These are phyloP conservation scores for Acanthamoeba lenticulata DNA, from an alignment of 208 protist genomes.

Conservation along the genomic window DNA sequence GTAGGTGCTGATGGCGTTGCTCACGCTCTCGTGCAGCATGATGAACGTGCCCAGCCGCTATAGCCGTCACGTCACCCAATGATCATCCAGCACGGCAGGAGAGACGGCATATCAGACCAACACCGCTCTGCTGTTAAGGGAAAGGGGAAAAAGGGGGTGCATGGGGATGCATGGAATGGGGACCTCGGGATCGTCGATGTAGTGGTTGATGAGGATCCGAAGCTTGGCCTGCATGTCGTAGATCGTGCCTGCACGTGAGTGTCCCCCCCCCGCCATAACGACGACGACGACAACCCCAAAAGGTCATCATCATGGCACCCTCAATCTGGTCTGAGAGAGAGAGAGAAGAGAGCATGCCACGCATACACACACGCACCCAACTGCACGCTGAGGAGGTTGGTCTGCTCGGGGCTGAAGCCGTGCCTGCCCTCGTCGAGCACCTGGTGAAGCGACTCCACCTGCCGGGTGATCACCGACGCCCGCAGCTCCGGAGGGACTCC, in stretches of 20 bases:
- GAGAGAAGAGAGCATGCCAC: too few species aligned
- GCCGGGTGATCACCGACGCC: background rate
- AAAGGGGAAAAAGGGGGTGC: too few species aligned
- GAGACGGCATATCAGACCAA: too few species aligned
- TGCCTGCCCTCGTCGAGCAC: background rate
- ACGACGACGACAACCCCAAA: background rate
- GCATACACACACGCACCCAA: background rate
- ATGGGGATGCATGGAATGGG: too few species aligned
- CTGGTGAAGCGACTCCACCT: conserved; percentile 19
- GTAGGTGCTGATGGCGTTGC: conserved; percentile 52
- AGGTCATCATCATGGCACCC: background rate
- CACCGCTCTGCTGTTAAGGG: too few species aligned
- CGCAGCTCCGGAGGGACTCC: background rate
- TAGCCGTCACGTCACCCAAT: background rate
- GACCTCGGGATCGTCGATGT: conserved; percentile 62
- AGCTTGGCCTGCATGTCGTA: conserved; percentile 52
- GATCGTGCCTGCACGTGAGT: conserved; percentile 6
- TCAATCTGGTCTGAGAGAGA: background rate
- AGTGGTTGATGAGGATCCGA: conserved; percentile 34
- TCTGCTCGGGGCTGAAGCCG: background rate
- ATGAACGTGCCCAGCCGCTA: conserved; percentile 41
- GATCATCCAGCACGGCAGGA: background rate
- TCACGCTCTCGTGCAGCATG: conserved; percentile 49
- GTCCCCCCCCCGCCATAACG: too few species aligned
- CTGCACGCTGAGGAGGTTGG: background rate